Conservation (phyloP, 164 flowering plant species). For the Liquidambar formosana region DNA sequence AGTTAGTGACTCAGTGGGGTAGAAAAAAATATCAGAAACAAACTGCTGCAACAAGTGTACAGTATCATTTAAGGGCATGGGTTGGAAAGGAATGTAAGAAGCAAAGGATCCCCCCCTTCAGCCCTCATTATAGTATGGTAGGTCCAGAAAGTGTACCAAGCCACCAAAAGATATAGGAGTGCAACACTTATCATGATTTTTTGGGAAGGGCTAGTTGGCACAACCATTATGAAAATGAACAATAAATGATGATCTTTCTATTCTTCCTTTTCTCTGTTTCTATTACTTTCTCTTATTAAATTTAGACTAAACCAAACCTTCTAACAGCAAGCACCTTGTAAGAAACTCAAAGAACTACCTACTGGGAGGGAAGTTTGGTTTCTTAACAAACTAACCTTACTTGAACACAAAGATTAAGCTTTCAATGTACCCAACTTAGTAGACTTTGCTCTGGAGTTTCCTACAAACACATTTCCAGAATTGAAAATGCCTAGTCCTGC, state of each 20-base stretch:
- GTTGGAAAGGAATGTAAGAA: constrained; percentile 12
- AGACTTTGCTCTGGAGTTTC: not conserved
- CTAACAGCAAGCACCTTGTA: constrained; percentile 11
- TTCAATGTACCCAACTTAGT: not conserved
- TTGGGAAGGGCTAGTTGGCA: constrained; percentile 12
- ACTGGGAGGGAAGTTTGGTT: constrained; percentile 12
- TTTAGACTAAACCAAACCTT: not conserved
- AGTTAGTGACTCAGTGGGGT: not conserved
- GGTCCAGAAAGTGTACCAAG: constrained; percentile 3
- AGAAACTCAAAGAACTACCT: not conserved
- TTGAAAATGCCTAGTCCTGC: too few relatives aligned
- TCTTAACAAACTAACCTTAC: constrained; percentile 21
- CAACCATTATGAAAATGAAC: constrained; percentile 2
- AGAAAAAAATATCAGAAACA: constrained; percentile 1
- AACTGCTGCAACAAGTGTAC: constrained; percentile 6
- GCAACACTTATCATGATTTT: constrained; percentile 27
- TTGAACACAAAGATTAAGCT: constrained; percentile 17
- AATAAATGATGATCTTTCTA: constrained; percentile 4
- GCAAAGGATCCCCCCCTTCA: constrained; percentile 9
- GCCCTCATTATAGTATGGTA: not conserved
- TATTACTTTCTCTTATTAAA: not conserved
- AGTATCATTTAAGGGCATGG: constrained; percentile 12
- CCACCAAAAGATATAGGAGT: constrained; percentile 16
- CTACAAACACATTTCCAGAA: not conserved
- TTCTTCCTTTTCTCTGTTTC: not conserved